A percentile compares a stretch with the other conserved stretches of the same genome.
Evolutionary conservation across 345 rosid genomes (phyloP).

Genomic region (Litchi chinensis): DNA sequence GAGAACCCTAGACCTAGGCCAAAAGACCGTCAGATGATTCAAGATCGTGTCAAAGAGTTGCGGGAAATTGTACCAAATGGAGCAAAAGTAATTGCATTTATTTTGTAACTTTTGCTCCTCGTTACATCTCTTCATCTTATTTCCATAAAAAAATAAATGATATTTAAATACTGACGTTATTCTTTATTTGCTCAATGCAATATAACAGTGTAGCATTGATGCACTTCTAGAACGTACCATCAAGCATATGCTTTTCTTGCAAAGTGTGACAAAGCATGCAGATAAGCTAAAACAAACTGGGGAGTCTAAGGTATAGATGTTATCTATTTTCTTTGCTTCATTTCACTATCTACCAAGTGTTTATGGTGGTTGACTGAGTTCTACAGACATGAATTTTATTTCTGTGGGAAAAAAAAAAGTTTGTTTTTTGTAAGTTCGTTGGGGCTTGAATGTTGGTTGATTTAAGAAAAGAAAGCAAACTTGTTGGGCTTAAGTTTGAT

Average conservation of each 20-base stretch:
- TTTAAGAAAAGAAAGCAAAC: background rate
- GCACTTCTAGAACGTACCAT: slow-evolving; percentile 90
- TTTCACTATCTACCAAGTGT: background rate
- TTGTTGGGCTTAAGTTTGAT: background rate
- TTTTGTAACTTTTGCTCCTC: background rate
- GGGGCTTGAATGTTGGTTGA: background rate
- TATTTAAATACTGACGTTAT: slow-evolving; percentile 10
- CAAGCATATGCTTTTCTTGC: slow-evolving; percentile 99
- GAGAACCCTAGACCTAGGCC: slow-evolving; percentile 97
- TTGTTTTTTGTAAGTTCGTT: background rate
- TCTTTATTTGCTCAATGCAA: slow-evolving; percentile 22
- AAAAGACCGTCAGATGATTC: slow-evolving; percentile 99
- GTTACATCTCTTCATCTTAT: background rate
- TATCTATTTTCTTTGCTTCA: background rate
- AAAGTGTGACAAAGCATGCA: slow-evolving; percentile 89
- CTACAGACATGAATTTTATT: background rate
- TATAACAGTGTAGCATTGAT: slow-evolving; percentile 96
- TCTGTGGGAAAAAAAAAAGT: background rate
- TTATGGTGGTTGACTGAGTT: background rate
- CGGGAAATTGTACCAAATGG: slow-evolving; percentile 96
- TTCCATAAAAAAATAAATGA: background rate
- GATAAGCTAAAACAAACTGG: slow-evolving; percentile 86
- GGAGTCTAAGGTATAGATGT: slow-evolving; percentile 69
- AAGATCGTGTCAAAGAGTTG: slow-evolving; percentile 97
- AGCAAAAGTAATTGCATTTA: slow-evolving; percentile 65